These are phyloP conservation scores for Mitragyna speciosa DNA, from an alignment of 257 asterid species.

Conservation along the genomic window DNA sequence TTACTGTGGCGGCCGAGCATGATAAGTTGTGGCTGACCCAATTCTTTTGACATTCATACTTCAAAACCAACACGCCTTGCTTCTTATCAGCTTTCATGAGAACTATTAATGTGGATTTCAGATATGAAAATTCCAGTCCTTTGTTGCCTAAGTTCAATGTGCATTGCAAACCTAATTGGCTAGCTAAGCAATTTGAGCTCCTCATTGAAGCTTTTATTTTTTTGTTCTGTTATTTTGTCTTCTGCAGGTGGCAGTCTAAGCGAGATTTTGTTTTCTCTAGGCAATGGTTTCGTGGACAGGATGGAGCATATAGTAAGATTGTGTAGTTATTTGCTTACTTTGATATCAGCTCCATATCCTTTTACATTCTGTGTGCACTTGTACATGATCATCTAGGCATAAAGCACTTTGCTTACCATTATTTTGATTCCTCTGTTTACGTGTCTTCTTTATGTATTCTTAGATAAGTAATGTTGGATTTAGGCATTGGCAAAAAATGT, in stretches of 20 bases:
- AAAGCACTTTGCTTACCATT: neutral
- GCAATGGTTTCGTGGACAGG: conserved; percentile 98
- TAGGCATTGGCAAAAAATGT: neutral
- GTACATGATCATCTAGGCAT: neutral
- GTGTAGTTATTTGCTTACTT: conserved; percentile 6
- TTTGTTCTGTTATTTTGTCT: conserved; percentile 14
- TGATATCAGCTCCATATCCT: neutral
- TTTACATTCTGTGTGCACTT: neutral
- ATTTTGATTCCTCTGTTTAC: neutral
- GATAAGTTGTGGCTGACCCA: neutral
- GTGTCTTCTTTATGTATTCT: neutral
- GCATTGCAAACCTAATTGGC: neutral
- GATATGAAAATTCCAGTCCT: neutral
- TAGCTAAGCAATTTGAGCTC: conserved; percentile 14
- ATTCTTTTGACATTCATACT: neutral
- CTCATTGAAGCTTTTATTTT: conserved; percentile 19
- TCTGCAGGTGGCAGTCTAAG: conserved; percentile 87
- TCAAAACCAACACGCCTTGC: neutral
- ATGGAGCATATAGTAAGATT: conserved; percentile 91
- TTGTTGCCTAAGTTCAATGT: neutral
- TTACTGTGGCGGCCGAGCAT: neutral
- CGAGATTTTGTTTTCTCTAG: conserved; percentile 93
- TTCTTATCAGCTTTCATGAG: neutral
- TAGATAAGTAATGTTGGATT: neutral
- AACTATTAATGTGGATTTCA: conserved; percentile 2